Evolutionary conservation across 345 rosid species (phyloP).

Genomic region (Barbarea vulgaris): DNA sequence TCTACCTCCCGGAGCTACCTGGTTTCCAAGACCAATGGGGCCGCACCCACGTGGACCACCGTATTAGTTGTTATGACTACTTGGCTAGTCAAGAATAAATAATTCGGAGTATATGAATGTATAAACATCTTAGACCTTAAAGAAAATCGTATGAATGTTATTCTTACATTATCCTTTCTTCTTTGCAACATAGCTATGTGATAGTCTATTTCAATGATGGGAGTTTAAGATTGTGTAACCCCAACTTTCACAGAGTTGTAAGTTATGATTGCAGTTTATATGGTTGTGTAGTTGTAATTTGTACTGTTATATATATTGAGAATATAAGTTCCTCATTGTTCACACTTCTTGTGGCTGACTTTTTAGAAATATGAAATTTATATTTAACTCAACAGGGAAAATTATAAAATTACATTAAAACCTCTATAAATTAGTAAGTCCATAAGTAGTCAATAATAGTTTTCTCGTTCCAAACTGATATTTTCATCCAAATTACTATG

Average conservation of each 20-base stretch:
- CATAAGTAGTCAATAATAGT: neutral
- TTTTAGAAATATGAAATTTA: neutral
- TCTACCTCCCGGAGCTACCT: conserved; percentile 30
- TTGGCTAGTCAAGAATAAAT: conserved; percentile 1
- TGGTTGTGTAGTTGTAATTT: neutral
- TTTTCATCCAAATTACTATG: too few species aligned
- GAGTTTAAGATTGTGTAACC: neutral
- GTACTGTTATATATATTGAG: neutral
- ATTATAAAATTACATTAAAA: too few species aligned
- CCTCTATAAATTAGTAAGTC: neutral
- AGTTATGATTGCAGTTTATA: neutral
- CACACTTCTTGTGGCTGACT: neutral
- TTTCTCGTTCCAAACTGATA: neutral
- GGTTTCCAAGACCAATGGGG: conserved; percentile 15
- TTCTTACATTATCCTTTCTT: neutral
- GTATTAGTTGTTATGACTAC: neutral
- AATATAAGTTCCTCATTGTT: neutral
- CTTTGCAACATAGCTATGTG: neutral
- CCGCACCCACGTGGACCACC: conserved; percentile 28
- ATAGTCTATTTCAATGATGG: neutral
- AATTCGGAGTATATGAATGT: neutral
- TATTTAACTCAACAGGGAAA: neutral
- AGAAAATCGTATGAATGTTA: neutral
- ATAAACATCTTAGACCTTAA: neutral
- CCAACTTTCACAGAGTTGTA: neutral